Percentiles rank a stretch among this genome's conserved stretches.
These are phyloP conservation scores for Przewalskia tangutica DNA, from an alignment of 257 asterid species.

Conservation along the genomic window DNA sequence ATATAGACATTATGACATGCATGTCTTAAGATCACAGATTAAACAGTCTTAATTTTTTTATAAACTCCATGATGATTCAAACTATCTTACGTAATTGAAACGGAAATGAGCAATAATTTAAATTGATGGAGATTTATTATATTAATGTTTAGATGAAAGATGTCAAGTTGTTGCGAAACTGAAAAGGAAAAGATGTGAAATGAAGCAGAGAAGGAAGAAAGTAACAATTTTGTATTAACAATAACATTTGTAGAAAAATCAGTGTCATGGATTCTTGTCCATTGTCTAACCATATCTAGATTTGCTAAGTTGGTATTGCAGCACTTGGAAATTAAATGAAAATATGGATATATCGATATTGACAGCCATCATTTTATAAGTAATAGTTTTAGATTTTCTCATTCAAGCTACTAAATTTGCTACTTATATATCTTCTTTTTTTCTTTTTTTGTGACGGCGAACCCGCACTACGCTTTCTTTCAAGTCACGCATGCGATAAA, in stretches of 20 bases:
- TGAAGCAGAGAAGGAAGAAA: background rate
- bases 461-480: no score
- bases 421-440: background rate
- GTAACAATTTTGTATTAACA: background rate
- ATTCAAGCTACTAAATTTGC: background rate
- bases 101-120: background rate
- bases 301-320: slow-evolving; percentile 22
- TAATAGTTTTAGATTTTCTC: background rate
- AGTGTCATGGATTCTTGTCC: slow-evolving; percentile 4
- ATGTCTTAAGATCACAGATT: no score
- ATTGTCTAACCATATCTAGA: slow-evolving; percentile 17
- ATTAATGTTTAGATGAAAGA: background rate
- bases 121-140: background rate
- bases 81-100: no score
- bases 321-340: slow-evolving; percentile 16
- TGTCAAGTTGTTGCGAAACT: slow-evolving; percentile 1
- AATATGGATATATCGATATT: slow-evolving; percentile 11
- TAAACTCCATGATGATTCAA: no score
- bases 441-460: no score
- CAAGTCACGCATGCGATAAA: no score
- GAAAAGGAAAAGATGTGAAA: slow-evolving; percentile 4
- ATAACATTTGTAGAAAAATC: background rate
- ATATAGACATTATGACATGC: no score
- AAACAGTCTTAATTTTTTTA: no score
- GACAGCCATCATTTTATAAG: background rate